Percentiles rank a stretch among this genome's conserved stretches.
Conservation (phyloP, 352 stramenopile species). For the Phytophthora citricola region DNA sequence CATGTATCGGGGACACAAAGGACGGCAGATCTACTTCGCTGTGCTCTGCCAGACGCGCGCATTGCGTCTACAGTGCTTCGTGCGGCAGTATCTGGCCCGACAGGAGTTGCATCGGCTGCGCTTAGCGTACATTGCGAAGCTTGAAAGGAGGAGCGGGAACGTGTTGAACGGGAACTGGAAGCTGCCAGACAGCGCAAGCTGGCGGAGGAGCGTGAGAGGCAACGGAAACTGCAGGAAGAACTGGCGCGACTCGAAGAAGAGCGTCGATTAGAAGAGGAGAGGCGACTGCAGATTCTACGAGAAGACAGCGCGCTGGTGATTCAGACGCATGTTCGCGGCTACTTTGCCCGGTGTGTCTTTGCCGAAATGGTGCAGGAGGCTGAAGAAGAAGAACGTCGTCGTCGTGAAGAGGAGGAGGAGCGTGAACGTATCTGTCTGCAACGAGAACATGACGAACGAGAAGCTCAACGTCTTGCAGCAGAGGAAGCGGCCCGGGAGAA, state of each 20-base stretch:
- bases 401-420: conserved; percentile 56
- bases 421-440: conserved; percentile 42
- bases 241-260: conserved; percentile 42
- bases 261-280: conserved; percentile 43
- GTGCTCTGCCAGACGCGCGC: conserved; percentile 51
- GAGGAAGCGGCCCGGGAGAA: conserved; percentile 50
- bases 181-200: conserved; percentile 35
- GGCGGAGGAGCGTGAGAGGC: conserved; percentile 40
- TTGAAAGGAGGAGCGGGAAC: conserved; percentile 46
- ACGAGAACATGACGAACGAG: conserved; percentile 41
- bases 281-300: conserved; percentile 16
- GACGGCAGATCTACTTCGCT: conserved; percentile 41
- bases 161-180: conserved; percentile 42
- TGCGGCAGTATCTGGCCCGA: conserved; percentile 46
- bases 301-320: conserved; percentile 53
- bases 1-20: conserved; percentile 47
- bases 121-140: conserved; percentile 43
- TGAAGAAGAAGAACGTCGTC: conserved; percentile 42
- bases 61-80: conserved; percentile 57
- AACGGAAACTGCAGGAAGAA: conserved; percentile 42
- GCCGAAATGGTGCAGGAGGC: conserved; percentile 45
- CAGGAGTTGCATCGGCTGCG: conserved; percentile 39
- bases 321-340: conserved; percentile 53
- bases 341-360: conserved; percentile 52
- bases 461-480: conserved; percentile 33